Evolutionary conservation across 306 rosid species (phyloP), one percentile per base, ranked within the genome.

Genomic region (Delonix regia): DNA sequence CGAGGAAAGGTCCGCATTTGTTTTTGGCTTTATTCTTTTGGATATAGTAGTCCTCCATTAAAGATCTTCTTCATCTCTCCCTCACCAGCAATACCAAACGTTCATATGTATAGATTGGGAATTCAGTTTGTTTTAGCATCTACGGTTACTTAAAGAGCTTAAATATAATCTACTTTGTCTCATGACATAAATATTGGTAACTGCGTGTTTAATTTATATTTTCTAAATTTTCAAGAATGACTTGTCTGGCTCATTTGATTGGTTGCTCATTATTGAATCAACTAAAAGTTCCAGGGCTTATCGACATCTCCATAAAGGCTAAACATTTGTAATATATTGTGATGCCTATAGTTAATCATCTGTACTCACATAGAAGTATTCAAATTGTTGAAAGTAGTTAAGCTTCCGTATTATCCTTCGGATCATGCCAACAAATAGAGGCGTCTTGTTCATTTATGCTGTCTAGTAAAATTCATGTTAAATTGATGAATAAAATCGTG

Each of bases 21-120:
- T 53, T 64, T 52, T 67, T 55, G 52, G 41, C 9, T 63, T 72
- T 24, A n/a, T 82, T 79, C 28, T 62, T 55, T 68, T 72, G 76
- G 73, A 63, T 82, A 34, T 38, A 33, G 42, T 3, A 53, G 70
- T 52, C 60, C 7, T 52, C 39, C 28, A 45, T 51, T 38, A 11
- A 56, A 21, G 59, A 30, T 66, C 41, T 38, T 44, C 72, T 30
- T 34, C 81, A 7, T 4, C 47, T 8, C 47, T 60, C 64, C 66
- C 19, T 68, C 34, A 36, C 21, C 1, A 21, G 27, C 42, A 8
- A 34, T 39, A 41, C 33, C 52, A 45, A 63, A 52, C 69, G 11
- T 78, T 78, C 44, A 6, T 33, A 19, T 73, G 39, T 14, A 73
- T 39, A 55, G 67, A 18, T 56, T 36, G 65, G 38, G 21, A 36